Evolutionary conservation across 352 stramenopile species (phyloP), one percentile per base, ranked within the genome.

Genomic region (Globisporangium radiosum): DNA sequence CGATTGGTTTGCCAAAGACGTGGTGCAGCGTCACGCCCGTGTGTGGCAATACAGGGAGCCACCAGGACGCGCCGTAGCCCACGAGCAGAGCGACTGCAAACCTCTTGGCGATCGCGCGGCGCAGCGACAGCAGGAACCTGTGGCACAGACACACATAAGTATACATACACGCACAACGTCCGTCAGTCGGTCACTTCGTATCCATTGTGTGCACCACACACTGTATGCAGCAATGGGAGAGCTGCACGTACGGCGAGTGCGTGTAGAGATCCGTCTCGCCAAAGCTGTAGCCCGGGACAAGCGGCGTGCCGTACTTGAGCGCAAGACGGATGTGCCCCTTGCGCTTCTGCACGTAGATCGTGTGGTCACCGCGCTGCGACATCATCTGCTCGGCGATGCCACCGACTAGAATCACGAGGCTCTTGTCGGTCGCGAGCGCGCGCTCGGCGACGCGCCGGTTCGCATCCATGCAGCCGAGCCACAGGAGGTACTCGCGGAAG

Each of bases 321-420:
- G 85, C 74, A 19, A 94, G 54, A 33, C 85, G 85, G 51, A 92
- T 76, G 56, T 91, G 81, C n/a, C 85, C 83, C 61, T 93, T 94
- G 64, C 85, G 79, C 52, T 90, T 80, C 59, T 86, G 85, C 57
- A 81, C 75, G 68, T 90, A 91, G 53, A 94, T 75, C 36, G 72
- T 81, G 47, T 94, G 85, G 47, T 92, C 74, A 40, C 78, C 74
- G 14, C 69, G 71, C 56, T 88, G 63, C 47, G 82, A 84, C 19
- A 92, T 61, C 83, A 94, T 90, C 66, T 94, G 82, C 76, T 94
- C 85, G 14, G 78, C 64, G 66, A 92, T 91, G 39, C 83, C 82
- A 4, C 85, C 83, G 44, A 94, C 81, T 14, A 92, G 54, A 43
- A 93, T 94, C 25, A 90, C 80, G 48, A 91, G 60, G 61, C 79